Evolutionary conservation across 2,329 filamentous ascomycete genomes (phyloP).

Genomic region (Colletotrichum noveboracense): DNA sequence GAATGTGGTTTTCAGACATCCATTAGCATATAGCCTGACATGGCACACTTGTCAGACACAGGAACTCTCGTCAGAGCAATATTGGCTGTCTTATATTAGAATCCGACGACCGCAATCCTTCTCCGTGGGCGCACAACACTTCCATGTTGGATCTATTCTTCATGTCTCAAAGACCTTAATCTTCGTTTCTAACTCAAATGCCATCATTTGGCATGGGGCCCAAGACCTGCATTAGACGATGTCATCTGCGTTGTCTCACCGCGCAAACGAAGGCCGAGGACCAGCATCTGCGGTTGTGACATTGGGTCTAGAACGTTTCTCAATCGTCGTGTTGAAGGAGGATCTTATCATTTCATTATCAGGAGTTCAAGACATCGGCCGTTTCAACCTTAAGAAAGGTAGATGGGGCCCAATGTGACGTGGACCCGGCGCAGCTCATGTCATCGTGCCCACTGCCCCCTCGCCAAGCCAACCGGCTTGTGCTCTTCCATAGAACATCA

Average conservation of each 20-base stretch:
- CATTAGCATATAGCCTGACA: not conserved
- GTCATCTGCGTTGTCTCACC: not conserved
- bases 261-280: accelerated
- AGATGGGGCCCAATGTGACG: not conserved
- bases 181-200: no score
- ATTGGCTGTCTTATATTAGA: not conserved
- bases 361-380: not conserved
- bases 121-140: not conserved
- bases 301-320: not conserved
- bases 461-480: not conserved
- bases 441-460: not conserved
- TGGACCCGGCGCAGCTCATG: not conserved
- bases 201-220: no score
- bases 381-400: not conserved
- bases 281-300: not conserved
- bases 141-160: not conserved
- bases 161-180: accelerated
- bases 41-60: not conserved
- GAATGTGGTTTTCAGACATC: not conserved
- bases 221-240: not conserved
- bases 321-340: not conserved
- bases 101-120: not conserved
- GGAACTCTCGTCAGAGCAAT: accelerated
- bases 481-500: not conserved
- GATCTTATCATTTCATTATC: not conserved